Evolutionary conservation across 768 basidiomycete genomes (phyloP).

Genomic region (Gloeopeniophorella convolvens): DNA sequence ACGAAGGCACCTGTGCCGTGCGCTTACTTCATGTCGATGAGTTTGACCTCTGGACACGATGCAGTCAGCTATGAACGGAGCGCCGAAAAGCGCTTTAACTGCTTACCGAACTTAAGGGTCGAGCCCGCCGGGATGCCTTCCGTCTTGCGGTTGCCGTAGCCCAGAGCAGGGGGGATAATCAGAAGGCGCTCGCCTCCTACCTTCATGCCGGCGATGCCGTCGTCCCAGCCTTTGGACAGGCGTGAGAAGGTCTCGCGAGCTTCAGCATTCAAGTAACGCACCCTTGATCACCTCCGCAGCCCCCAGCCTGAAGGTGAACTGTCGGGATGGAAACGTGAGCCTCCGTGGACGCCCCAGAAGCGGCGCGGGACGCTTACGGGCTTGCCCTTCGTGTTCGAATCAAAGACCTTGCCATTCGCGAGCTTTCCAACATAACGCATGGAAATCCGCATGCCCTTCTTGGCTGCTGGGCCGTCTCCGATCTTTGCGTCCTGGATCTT

Average conservation of each 20-base stretch:
- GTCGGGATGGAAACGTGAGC: constrained; percentile 15
- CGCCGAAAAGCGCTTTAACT: not conserved
- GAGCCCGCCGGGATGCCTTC: constrained; percentile 70
- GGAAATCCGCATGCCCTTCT: constrained; percentile 72
- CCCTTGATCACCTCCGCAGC: constrained; percentile 91
- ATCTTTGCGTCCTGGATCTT: constrained; percentile 69
- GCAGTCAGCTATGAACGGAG: constrained; percentile 6
- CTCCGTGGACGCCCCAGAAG: not conserved
- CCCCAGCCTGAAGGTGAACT: constrained; percentile 79
- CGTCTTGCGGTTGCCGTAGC: constrained; percentile 60
- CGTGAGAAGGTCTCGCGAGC: constrained; percentile 1
- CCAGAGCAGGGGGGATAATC: constrained; percentile 64
- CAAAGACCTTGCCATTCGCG: constrained; percentile 65
- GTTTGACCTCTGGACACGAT: constrained; percentile 57
- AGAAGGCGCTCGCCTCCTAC: constrained; percentile 82
- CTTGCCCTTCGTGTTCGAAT: constrained; percentile 77
- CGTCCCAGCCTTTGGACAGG: constrained; percentile 68
- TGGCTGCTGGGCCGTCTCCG: constrained; percentile 81
- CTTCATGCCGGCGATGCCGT: constrained; percentile 89
- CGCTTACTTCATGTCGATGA: constrained; percentile 56
- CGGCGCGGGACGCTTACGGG: constrained; percentile 50
- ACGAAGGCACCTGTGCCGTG: not conserved
- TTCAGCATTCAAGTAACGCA: constrained; percentile 24
- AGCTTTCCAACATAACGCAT: constrained; percentile 96
- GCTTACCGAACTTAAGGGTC: constrained; percentile 75